Percentiles rank a stretch among this genome's conserved stretches.
These are phyloP conservation scores for Thelonectria rubi DNA, from an alignment of 2,329 filamentous ascomycete genomes.

Conservation along the genomic window DNA sequence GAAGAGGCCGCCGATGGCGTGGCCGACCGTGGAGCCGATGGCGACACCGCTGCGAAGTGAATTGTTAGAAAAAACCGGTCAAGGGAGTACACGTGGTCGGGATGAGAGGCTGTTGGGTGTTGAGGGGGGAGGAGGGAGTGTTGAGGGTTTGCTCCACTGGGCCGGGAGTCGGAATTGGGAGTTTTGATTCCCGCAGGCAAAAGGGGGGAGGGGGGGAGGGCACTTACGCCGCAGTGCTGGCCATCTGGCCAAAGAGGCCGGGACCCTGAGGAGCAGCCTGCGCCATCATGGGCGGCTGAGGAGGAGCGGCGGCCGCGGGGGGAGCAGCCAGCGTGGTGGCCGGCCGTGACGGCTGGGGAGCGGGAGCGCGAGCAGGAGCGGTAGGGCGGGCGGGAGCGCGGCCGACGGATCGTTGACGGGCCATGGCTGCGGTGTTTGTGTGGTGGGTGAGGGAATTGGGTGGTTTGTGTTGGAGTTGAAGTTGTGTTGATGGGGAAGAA, in stretches of 20 bases:
- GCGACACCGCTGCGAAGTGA: slow-evolving; percentile 80
- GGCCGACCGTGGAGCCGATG: slow-evolving; percentile 92
- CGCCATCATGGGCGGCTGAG: slow-evolving; percentile 19
- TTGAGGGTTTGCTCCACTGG: slow-evolving; percentile 21
- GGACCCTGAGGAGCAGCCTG: slow-evolving; percentile 67
- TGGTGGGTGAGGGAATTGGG: slow-evolving; percentile 6
- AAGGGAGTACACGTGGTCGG: slow-evolving; percentile 21
- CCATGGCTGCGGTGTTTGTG: slow-evolving; percentile 62
- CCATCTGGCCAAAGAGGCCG: slow-evolving; percentile 96
- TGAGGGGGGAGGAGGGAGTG: too few species aligned
- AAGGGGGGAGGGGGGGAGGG: too few species aligned
- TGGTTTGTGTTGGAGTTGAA: slow-evolving; percentile 12
- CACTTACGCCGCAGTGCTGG: slow-evolving; percentile 96
- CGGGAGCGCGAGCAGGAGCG: slow-evolving; percentile 65
- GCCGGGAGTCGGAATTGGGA: too few species aligned
- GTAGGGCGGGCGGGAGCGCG: slow-evolving; percentile 74
- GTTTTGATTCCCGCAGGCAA: too few species aligned
- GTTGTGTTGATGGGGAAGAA: slow-evolving; percentile 18
- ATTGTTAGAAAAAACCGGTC: slow-evolving; percentile 1
- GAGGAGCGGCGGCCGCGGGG: slow-evolving; percentile 53
- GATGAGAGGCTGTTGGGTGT: slow-evolving; percentile 10
- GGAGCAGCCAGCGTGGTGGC: slow-evolving; percentile 73
- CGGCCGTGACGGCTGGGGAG: slow-evolving; percentile 72
- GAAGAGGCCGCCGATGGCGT: slow-evolving; percentile 92
- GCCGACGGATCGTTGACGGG: slow-evolving; percentile 78